Conservation (phyloP, 2,329 filamentous ascomycete species). For the Talaromyces sp. region DNA sequence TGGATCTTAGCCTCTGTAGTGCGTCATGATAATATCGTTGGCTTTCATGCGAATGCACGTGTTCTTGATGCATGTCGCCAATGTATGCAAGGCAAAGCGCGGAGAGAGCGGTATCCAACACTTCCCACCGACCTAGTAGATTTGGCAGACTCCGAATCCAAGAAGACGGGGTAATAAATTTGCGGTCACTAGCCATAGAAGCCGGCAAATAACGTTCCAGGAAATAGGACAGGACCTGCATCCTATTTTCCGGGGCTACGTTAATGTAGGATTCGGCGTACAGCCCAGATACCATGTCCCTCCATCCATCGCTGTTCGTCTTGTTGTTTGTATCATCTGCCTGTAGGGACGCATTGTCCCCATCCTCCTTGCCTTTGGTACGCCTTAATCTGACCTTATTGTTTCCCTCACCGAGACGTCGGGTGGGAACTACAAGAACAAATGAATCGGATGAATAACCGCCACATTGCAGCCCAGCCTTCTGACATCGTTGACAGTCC, state of each 20-base stretch:
- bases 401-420: background rate
- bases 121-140: conserved; percentile 18
- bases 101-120: conserved; percentile 15
- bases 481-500: conserved; percentile 17
- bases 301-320: background rate
- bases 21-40: conserved; percentile 14
- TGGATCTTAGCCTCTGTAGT: conserved; percentile 12
- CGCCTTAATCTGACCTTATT: conserved; percentile 16
- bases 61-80: conserved; percentile 10
- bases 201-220: conserved; percentile 17
- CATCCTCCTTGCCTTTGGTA: background rate
- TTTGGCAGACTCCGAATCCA: conserved; percentile 19
- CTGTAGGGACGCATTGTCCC: background rate
- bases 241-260: conserved; percentile 18
- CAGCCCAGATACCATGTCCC: background rate
- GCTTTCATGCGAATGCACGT: conserved; percentile 17
- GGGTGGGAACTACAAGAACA: conserved; percentile 18
- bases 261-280: conserved; percentile 12
- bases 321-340: background rate
- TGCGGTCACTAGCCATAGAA: conserved; percentile 17
- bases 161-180: conserved; percentile 17
- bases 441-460: conserved; percentile 19
- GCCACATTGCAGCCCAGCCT: conserved; percentile 16
- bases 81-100: conserved; percentile 19
- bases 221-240: conserved; percentile 20